These are phyloP conservation scores for Colletotrichum sp. DNA, from an alignment of 2,329 filamentous ascomycete species.

Conservation along the genomic window DNA sequence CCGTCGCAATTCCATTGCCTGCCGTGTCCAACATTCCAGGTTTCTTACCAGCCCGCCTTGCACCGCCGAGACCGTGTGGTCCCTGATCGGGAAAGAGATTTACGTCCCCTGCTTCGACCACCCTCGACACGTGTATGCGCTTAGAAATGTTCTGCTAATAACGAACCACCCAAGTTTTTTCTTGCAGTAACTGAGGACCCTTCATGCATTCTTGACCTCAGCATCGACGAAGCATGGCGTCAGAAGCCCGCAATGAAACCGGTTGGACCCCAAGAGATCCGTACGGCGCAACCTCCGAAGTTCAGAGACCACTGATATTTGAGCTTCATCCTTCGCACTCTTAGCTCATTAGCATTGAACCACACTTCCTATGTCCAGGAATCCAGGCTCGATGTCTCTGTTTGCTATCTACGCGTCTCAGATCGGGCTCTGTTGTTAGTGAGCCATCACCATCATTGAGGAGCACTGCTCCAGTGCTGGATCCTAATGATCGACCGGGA, in stretches of 20 bases:
- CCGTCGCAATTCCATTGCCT: conserved; percentile 7
- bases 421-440: background rate
- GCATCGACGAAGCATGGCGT: background rate
- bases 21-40: background rate
- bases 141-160: background rate
- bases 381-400: background rate
- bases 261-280: background rate
- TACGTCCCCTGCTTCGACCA: background rate
- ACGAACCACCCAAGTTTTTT: background rate
- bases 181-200: background rate
- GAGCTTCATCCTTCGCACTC: background rate
- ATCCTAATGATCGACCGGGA: background rate
- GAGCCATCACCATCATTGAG: background rate
- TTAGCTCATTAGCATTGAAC: background rate
- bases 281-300: background rate
- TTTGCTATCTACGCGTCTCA: background rate
- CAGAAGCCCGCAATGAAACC: background rate
- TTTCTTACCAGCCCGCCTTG: conserved; percentile 5
- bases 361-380: background rate
- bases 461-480: background rate
- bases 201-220: background rate
- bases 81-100: conserved; percentile 13
- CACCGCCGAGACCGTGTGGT: background rate
- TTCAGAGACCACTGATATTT: background rate
- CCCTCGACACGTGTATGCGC: conserved; percentile 2